Evolutionary conservation across 140 eudicot species (phyloP).

Genomic region (Senecio squalidus): DNA sequence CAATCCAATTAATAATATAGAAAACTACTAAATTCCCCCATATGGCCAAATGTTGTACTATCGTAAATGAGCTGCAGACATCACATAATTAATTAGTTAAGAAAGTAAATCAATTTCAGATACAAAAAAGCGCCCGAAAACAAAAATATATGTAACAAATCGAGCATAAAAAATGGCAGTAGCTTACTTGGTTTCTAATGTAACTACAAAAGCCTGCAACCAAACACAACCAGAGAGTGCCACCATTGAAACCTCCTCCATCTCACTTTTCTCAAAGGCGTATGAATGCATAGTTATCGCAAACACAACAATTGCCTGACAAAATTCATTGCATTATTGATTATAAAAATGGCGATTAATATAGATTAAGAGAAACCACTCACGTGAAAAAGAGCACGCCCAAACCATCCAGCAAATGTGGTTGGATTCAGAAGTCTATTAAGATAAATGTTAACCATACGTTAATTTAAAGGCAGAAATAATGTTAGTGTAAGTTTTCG

Average conservation of each 20-base stretch:
- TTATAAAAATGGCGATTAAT: too few relatives aligned
- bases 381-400: constrained; percentile 91
- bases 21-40: constrained; percentile 90
- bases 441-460: constrained; percentile 6
- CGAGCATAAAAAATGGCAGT: too few relatives aligned
- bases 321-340: too few relatives aligned
- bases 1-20: constrained; percentile 75
- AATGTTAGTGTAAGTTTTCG: not conserved
- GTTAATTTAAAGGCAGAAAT: constrained; percentile 5
- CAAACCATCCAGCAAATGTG: constrained; percentile 99
- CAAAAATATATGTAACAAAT: too few relatives aligned
- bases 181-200: constrained; percentile 87
- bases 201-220: constrained; percentile 94
- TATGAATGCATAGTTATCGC: constrained; percentile 72
- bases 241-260: constrained; percentile 93
- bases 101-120: constrained; percentile 6
- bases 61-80: constrained; percentile 73
- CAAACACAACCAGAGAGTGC: constrained; percentile 99
- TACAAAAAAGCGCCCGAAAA: not conserved
- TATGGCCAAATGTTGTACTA: constrained; percentile 83
- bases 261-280: constrained; percentile 83
- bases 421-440: constrained; percentile 91
- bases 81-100: constrained; percentile 12
- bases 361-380: constrained; percentile 29
- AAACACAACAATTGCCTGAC: constrained; percentile 89